Evolutionary conservation across 2,329 filamentous ascomycete species (phyloP), one percentile per base, ranked within the genome.

Genomic region (Fusarium sp.): DNA sequence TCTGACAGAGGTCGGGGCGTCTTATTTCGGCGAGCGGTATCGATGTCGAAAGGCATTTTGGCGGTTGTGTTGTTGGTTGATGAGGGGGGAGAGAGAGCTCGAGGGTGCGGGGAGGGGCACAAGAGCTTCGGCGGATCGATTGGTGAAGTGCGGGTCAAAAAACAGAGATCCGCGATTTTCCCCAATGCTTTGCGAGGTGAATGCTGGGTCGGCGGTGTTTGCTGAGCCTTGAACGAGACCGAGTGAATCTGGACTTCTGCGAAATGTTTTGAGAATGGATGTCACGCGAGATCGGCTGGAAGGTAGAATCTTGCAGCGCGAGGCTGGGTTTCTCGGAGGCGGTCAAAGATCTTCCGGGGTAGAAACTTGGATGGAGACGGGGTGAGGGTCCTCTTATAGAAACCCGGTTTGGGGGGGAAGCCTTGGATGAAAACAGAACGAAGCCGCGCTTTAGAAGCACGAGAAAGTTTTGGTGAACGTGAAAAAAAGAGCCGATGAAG

Each of bases 11-110:
- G 89, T 70, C 96, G 91, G 47, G 96, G 94, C 81, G 90, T 90
- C 85, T 93, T 93, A 86, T 98, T 98, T 82, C 96, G 93, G 82
- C 96, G 91, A 78, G 87, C 92, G 77, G 90, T 90, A 84, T 98
- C 96, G 80, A 98, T 95, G 72, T 85, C 83, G 83, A 85, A 83
- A 67, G 78, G 70, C 66, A 75, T 78, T 72, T 72, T 62, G 51
- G 42, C 56, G 61, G 28, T 44, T 26, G 38, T 52, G 38, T 45
- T 57, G 59, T 44, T 49, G 68, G 51, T 56, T 73, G 51, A 52
- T 52, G 44, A 31, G 51, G 45, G 49, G 63, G 51, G 44, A 26
- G 49, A 62, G 51, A 62, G 58, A 63, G 72, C 66, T 71, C 62
- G 55, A 75, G 31, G 48, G 49, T 74, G 69, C 69, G 74, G 72